Evolutionary conservation across 352 stramenopile species (phyloP).

Genomic region (Hyphochytrium catenoides): DNA sequence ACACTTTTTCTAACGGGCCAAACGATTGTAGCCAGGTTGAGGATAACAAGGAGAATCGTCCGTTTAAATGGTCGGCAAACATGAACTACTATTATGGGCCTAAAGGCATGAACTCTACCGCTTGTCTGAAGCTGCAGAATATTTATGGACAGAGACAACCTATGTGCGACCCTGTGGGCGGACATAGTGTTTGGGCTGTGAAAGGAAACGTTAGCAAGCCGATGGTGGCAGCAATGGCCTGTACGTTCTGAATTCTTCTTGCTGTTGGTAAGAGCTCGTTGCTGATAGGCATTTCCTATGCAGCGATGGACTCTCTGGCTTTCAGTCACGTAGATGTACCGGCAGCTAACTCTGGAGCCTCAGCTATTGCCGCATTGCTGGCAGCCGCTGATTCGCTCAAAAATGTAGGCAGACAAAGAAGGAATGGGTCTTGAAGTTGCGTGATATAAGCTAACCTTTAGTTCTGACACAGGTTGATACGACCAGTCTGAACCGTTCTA

Average conservation of each 20-base stretch:
- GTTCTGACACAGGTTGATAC: no score
- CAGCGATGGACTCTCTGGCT: slow-evolving; percentile 38
- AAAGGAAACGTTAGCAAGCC: slow-evolving; percentile 24
- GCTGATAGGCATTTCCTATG: no score
- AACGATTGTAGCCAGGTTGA: no score
- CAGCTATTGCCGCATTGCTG: slow-evolving; percentile 39
- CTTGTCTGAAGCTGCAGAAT: slow-evolving; percentile 44
- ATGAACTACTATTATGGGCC: slow-evolving; percentile 64
- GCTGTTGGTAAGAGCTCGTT: no score
- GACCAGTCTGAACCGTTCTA: slow-evolving; percentile 28
- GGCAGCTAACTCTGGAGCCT: slow-evolving; percentile 39
- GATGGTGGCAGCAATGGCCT: slow-evolving; percentile 40
- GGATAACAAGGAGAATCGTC: slow-evolving; percentile 21
- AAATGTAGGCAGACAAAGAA: no score
- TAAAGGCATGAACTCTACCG: slow-evolving; percentile 29
- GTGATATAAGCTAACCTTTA: no score
- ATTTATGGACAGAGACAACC: slow-evolving; percentile 30
- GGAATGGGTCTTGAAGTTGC: no score
- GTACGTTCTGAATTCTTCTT: no score
- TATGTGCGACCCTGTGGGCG: slow-evolving; percentile 45
- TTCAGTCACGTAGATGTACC: slow-evolving; percentile 37
- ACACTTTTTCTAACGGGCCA: no score
- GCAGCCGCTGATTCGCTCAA: slow-evolving; percentile 35
- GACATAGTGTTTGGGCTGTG: slow-evolving; percentile 36
- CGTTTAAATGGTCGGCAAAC: slow-evolving; percentile 22